phyloP scores from a whole-genome alignment of 805 yeast species.

The Pichia scutulata region DNA sequence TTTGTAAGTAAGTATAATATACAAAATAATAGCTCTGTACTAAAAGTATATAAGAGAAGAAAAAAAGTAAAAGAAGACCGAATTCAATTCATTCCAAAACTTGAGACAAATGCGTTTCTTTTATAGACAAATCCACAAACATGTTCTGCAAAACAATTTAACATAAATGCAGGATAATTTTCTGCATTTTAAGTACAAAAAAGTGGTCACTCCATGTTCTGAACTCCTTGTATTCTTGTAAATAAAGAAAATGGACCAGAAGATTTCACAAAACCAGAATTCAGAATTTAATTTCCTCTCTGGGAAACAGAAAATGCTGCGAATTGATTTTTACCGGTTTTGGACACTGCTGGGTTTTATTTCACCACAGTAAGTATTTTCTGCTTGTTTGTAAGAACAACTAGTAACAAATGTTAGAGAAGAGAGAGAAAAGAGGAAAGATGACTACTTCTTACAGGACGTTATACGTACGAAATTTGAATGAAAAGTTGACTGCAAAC shows the following conservation, averaged over 20 bases:
- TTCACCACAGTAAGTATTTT: neutral
- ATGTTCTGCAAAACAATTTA: neutral
- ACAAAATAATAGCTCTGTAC: neutral
- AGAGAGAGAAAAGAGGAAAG: too few relatives aligned
- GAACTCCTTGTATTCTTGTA: too few relatives aligned
- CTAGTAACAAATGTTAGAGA: too few relatives aligned
- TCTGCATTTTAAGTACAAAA: neutral
- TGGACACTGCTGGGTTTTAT: neutral
- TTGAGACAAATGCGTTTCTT: neutral
- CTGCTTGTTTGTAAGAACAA: too few relatives aligned
- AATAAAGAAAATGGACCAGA: neutral
- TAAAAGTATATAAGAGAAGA: neutral
- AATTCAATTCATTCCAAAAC: neutral
- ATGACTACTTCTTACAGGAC: neutral
- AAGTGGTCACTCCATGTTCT: too few relatives aligned
- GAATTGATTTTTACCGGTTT: neutral
- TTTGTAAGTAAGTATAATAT: neutral
- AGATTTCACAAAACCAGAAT: neutral
- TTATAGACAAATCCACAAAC: neutral
- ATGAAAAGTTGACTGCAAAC: constrained; percentile 55
- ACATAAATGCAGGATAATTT: too few relatives aligned
- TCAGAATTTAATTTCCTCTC: neutral
- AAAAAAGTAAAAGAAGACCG: too few relatives aligned
- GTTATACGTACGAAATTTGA: constrained; percentile 52
- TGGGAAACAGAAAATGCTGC: neutral